Evolutionary conservation across 2,329 filamentous ascomycete genomes (phyloP), one percentile per base, ranked within the genome.

Genomic region (Colletotrichum sublineola): DNA sequence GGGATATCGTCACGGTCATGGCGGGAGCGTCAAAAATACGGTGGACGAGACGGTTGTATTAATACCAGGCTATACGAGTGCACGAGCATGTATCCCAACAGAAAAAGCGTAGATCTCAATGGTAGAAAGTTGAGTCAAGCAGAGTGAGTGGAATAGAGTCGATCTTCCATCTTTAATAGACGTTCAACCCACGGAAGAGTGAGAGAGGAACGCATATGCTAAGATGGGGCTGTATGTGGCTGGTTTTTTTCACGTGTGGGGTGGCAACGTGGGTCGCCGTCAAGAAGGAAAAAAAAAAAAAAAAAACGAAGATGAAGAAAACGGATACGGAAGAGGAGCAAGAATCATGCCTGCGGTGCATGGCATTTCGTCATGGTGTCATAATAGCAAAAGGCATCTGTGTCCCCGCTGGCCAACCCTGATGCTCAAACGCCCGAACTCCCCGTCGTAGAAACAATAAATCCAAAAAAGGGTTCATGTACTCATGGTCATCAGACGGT

Each of bases 111-210:
- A 78, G 78, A 81, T 78, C 83, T 81, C 82, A 81, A 83, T 81
- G 80, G 79, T 53, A 75, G 77, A 78, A 81, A 64, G 81, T 73
- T 81, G 78, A 84, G 83, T 76, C 75, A 80, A 80, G 84, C 86
- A 87, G 85, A 87, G 85, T 87, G 84, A 85, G 81, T 83, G 86
- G 86, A 84, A 80, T 77, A 63, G 73, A 80, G 76, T 86, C 76
- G 73, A 83, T 87, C 82, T 87, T 84, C 86, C 86, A 88, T 83
- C 81, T 82, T 80, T 84, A 83, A 84, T 87, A 87, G 86, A 84
- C 86, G 81, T 85, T 84, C 84, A 82, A 84, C 84, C 84, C 86
- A 87, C 78, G 84, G 85, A 81, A 79, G 81, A 85, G 83, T 76
- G 77, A 80, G 79, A 79, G 81, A 80, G 82, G 84, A 86, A 85